Evolutionary conservation across 75 land plant genomes (phyloP), one percentile per base, ranked within the genome.

Genomic region (Adiantum capillusveneris): DNA sequence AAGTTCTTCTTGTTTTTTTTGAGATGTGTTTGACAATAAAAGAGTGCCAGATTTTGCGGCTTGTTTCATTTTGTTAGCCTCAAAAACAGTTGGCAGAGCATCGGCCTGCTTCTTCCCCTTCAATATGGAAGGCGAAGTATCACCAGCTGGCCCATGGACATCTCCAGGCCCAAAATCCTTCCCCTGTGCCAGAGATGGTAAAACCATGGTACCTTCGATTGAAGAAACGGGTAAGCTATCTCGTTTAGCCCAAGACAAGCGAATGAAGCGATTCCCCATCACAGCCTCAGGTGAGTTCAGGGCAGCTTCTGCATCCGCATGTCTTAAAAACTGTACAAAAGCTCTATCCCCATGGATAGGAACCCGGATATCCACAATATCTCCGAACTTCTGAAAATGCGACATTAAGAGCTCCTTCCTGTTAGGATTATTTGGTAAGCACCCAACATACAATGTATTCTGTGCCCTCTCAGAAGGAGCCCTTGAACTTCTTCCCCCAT

Each of bases 201-300:
- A 46, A 24, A 53, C 29, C 1, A 2, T 26, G 28, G 21, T 24
- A 12, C 28, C 28, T 25, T 53, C 55, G 9, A 24, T 14, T 1
- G 29, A 22, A 24, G 28, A 26, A 53, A 26, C 3, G 3, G 72
- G 62, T 20, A 89, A 74, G 53, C 76, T 90, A 58, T 95, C 99
- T 14, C 99, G 64, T 49, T 95, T 95, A 14, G 99, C 99, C 99
- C 99, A 95, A 53, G 75, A 81, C 9, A 95, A 63, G 51, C 79
- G 82, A 56, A 95, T 95, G 63, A 95, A 95, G 17, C 96, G 85
- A 57, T 95, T 95, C 46, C 99, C 96, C 85, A 90, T 80, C 11
- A 95, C 96, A 60, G 96, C 99, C 78, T 95, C 99, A 43, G 99
- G 92, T 55, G 99, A 75, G 56, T 60, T 61, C 18, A 90, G 69